Base-by-base conservation (phyloP, 2,329 filamentous ascomycete genomes). In the Harringtonia lauricola region DNA sequence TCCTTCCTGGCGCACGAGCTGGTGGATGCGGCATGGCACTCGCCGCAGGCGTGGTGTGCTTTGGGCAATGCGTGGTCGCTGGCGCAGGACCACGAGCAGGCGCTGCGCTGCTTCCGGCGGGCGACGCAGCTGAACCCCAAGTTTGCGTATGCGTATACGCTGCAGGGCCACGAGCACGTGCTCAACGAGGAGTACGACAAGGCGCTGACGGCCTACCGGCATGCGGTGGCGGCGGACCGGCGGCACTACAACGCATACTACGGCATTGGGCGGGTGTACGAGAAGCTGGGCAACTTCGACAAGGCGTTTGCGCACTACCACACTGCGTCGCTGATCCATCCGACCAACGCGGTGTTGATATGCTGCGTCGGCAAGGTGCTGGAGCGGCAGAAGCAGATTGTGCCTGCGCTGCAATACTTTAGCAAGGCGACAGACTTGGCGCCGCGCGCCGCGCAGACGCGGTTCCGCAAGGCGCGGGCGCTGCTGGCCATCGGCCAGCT, bases 191-290 rank as follows among this genome's bases (percentile, higher is more conserved):
- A 98, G 60, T 95, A 92, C 57, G 90, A 96, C 59, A 95, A 95
- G 59, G 92, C 92, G 0, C 74, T 95, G 36, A 79, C 81, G 33
- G 83, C 87, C 2, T 98, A 95, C 61, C 79, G 94, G 29, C 78
- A 82, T 42, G 89, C 87, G 2, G 85, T 98, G 52, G 77, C 81
- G 36, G 87, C 86, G 1, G 89, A 98, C 56, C 79, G 76, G 44
- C 80, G 90, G 18, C 90, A 95, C 59, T 98, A 96, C 67, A 95
- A 95, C 58, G 92, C 90, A n/a, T 96, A 94, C 76, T 98, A 96
- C 59, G 92, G 92, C 52, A 79, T 84, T 45, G 80, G 79, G 26
- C 72, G 76, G 47, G 88, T 95, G 2, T 92, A 90, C 55, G 86
- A 94, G 61, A 90, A 89, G 57, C 76, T 94, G 55, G 89, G 88